Evolutionary conservation across 192 early-diverging fungal species (phyloP), one percentile per base, ranked within the genome.

Genomic region (Backusella morwellensis): DNA sequence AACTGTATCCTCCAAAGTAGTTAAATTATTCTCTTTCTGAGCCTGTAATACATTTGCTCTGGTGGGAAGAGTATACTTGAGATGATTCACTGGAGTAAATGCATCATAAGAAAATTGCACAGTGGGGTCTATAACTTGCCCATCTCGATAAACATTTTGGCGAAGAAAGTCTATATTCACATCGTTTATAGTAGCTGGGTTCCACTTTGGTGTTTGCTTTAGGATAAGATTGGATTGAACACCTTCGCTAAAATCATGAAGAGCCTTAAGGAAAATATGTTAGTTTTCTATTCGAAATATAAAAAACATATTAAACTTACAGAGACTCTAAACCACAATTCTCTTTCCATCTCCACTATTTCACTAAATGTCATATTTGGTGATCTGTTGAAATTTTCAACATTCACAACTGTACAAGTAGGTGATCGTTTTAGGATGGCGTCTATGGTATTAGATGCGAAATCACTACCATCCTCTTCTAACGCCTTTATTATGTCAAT

Each of bases 201-300:
- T 79, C 97, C 96, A 99, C 69, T 88, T 68, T 9, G 96, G 91
- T 35, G 40, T 6, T 3, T n/a, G 35, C 77, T 94, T 96, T 75
- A 90, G 84, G 42, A 97, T 83, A 75, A 99, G 83, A 42, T 87
- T 82, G 17, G 94, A 90, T 9, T 83, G 92, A 0, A 98, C 95
- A 11, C 98, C 97, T 87, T 96, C 95, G 50, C 84, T 78, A 81
- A 99, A 96, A 80, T 99, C 97, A 68, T 88, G 90, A 5, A 85
- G 87, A 19, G 34, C 35, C 86, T 88, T 68, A 17, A 81, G 3
- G 38, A 12, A 40, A 40, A 40, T 7, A 3, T 40, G 8, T 0
- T 9, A 3, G 38, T 3, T 40, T 40, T 40, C 3, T 40, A 11
- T 40, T 40, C 12, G 38, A 40, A 40, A 40, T 7, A 40, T 40